phyloP scores from a whole-genome alignment of 108 stramenopile genomes.

The Cylindrotheca closterium region DNA sequence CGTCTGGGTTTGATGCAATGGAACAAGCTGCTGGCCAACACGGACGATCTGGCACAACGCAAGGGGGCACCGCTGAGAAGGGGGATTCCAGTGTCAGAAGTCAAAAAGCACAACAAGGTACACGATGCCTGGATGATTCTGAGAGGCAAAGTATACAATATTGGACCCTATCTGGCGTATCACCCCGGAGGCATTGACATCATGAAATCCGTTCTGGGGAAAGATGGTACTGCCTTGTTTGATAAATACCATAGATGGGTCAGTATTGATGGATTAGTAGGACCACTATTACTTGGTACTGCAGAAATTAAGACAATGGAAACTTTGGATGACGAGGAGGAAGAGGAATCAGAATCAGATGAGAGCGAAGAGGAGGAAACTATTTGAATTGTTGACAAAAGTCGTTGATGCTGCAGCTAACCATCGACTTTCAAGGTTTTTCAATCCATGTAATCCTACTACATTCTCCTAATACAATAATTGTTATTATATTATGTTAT shows the following conservation, averaged over 20 bases:
- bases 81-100: conserved; percentile 61
- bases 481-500: too few relatives aligned
- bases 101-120: conserved; percentile 56
- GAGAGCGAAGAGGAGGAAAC: too few relatives aligned
- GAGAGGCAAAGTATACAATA: conserved; percentile 88
- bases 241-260: conserved; percentile 92
- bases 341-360: too few relatives aligned
- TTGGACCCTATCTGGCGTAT: conserved; percentile 91
- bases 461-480: too few relatives aligned
- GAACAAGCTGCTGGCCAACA: conserved; percentile 50
- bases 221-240: conserved; percentile 84
- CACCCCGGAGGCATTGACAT: conserved; percentile 93
- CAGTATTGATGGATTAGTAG: conserved; percentile 66
- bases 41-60: conserved; percentile 71
- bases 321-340: too few relatives aligned
- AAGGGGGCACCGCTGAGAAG: conserved; percentile 57
- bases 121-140: conserved; percentile 92
- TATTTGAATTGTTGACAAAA: too few relatives aligned
- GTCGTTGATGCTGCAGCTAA: too few relatives aligned
- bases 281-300: conserved; percentile 38
- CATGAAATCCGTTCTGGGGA: conserved; percentile 70
- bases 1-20: conserved; percentile 83
- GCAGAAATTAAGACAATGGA: too few relatives aligned
- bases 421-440: too few relatives aligned
- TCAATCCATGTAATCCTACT: too few relatives aligned